Evolutionary conservation across 2,329 filamentous ascomycete species (phyloP), one percentile per base, ranked within the genome.

Genomic region (Xylaria sp.): DNA sequence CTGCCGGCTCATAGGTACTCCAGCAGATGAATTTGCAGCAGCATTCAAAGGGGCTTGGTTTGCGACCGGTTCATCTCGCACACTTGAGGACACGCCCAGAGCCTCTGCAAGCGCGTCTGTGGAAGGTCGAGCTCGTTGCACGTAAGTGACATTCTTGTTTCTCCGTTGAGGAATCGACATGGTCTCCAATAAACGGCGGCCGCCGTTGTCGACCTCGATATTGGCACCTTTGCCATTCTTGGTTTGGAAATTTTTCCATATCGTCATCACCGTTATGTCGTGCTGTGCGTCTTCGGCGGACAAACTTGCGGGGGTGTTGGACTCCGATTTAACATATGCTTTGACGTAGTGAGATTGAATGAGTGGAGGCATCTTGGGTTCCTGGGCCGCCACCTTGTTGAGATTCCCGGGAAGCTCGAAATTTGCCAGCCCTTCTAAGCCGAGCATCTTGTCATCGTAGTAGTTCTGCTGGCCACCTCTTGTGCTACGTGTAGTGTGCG

Each of bases 401-500:
- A 91, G 82, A 74, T 89, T 90, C 56, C 84, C 82, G 0, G 87
- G 86, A 34, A 88, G 81, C 74, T 89, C 87, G 70, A 90, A 87
- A 73, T 87, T 89, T 68, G 85, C 82, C 54, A 91, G 82, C 25
- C 85, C 87, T 76, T 91, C 89, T 34, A 90, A 83, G 15, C 89
- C 89, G 13, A 89, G 81, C 48, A 88, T 81, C 74, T 85, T 87
- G 76, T 88, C 86, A 70, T 90, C 88, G 44, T 85, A 75, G 70
- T 88, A 87, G 74, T 88, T 89, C 63, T 86, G 84, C 62, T 77
- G 77, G n/a, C 83, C 81, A 18, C 82, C 87, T 28, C 89, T 84
- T 23, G 87, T 90, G 78, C 88, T 91, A 52, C 89, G 83, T 20
- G 89, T 91, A 13, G 87, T 87, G 69, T 91, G 89, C 10, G 89